Evolutionary conservation across 176 grass and related monocot genomes (phyloP).

Genomic region (Areca catechu): DNA sequence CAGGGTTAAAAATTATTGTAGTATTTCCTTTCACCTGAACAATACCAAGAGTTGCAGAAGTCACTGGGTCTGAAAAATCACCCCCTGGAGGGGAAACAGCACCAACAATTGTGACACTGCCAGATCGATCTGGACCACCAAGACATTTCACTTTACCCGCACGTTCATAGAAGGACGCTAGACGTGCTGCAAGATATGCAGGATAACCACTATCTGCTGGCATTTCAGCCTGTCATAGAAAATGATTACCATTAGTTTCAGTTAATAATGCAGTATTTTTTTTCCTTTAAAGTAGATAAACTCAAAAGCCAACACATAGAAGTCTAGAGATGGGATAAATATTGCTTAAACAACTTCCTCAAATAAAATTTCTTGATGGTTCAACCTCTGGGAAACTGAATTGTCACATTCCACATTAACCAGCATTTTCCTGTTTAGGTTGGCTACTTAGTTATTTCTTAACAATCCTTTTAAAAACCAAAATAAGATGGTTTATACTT

Average conservation of each 20-base stretch:
- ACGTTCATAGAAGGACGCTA: conserved; percentile 98
- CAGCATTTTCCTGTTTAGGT: too few species aligned
- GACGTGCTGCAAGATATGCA: conserved; percentile 88
- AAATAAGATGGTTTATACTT: too few species aligned
- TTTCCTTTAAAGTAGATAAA: too few species aligned
- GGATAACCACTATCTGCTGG: conserved; percentile 99
- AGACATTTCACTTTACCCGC: conserved; percentile 98
- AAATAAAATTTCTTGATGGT: too few species aligned
- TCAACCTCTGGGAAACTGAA: too few species aligned
- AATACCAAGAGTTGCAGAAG: conserved; percentile 95
- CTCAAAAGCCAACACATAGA: too few species aligned
- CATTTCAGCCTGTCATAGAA: conserved; percentile 85
- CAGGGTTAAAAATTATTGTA: too few species aligned
- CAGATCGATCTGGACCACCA: conserved; percentile 77
- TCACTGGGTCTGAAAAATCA: conserved; percentile 98
- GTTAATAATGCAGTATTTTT: too few species aligned
- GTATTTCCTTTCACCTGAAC: conserved; percentile 56
- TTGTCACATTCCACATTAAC: too few species aligned
- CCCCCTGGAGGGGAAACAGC: conserved; percentile 96
- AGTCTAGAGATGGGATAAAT: background rate
- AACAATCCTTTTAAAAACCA: too few species aligned
- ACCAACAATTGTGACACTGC: conserved; percentile 98
- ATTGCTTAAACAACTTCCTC: too few species aligned
- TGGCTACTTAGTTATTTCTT: too few species aligned
- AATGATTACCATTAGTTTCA: background rate